A percentile compares a stretch with the other conserved stretches of the same genome.
Evolutionary conservation across 208 protist genomes (phyloP).

Genomic region (Leishmania braziliensis): DNA sequence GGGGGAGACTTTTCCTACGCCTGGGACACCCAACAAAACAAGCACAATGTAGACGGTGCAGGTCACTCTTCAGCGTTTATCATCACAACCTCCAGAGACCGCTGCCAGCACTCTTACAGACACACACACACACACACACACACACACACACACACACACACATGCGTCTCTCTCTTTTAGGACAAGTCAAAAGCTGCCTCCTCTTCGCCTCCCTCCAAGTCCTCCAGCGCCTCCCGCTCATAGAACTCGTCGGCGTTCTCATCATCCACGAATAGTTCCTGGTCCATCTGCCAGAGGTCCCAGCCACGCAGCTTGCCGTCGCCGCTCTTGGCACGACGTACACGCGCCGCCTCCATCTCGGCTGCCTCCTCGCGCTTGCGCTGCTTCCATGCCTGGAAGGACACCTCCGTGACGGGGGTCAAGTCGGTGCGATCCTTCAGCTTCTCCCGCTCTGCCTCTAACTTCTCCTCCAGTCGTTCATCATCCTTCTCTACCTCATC

Average conservation of each 20-base stretch:
- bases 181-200: constrained; percentile 72
- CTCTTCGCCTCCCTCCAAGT: constrained; percentile 32
- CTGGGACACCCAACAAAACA: neutral
- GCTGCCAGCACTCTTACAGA: neutral
- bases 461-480: constrained; percentile 79
- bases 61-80: neutral
- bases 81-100: neutral
- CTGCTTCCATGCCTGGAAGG: constrained; percentile 81
- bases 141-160: constrained; percentile 11
- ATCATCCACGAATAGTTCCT: constrained; percentile 86
- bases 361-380: constrained; percentile 66
- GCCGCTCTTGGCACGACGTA: constrained; percentile 69
- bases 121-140: constrained; percentile 8
- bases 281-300: constrained; percentile 87
- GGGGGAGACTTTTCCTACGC: too few relatives aligned
- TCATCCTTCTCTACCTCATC: constrained; percentile 86
- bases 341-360: constrained; percentile 62
- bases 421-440: constrained; percentile 75
- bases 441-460: constrained; percentile 86
- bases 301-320: constrained; percentile 78
- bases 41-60: neutral
- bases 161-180: constrained; percentile 31
- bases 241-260: constrained; percentile 82
- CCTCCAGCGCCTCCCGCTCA: constrained; percentile 59
- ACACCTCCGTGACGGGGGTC: constrained; percentile 81